A percentile compares a stretch with the other conserved stretches of the same genome.
Evolutionary conservation across 2,329 filamentous ascomycete species (phyloP).

Genomic region (Alternaria infectoria): DNA sequence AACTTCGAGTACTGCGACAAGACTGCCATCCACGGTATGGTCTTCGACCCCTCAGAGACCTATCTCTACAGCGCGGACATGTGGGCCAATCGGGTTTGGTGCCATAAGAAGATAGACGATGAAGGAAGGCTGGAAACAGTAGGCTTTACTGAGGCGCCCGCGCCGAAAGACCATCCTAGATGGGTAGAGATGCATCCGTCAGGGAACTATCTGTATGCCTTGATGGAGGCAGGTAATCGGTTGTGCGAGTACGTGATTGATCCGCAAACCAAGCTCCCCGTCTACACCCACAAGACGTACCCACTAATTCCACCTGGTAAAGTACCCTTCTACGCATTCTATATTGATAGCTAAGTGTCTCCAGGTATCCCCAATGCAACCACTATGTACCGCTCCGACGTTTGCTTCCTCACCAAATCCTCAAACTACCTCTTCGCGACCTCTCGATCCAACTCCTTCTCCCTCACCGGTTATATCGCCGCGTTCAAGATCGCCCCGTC

Average conservation of each 20-base stretch:
- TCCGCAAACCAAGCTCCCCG: constrained; percentile 72
- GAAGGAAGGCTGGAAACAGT: constrained; percentile 71
- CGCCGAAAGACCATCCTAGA: constrained; percentile 76
- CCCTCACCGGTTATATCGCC: constrained; percentile 80
- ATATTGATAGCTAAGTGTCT: too few relatives aligned
- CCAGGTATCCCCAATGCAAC: constrained; percentile 56
- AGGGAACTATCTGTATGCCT: constrained; percentile 79
- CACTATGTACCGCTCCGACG: constrained; percentile 79
- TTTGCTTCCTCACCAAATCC: constrained; percentile 74
- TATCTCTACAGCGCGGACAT: constrained; percentile 83
- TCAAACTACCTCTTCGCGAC: constrained; percentile 83
- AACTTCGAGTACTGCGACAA: constrained; percentile 74
- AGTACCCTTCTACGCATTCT: too few relatives aligned
- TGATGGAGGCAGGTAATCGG: constrained; percentile 90
- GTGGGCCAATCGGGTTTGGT: constrained; percentile 81
- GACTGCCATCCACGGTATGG: constrained; percentile 81
- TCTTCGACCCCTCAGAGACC: constrained; percentile 74
- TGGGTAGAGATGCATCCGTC: constrained; percentile 86
- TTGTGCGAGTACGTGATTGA: constrained; percentile 84
- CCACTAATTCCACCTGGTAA: constrained; percentile 78
- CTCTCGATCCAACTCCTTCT: constrained; percentile 76
- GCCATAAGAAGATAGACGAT: constrained; percentile 71
- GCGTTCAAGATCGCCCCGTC: constrained; percentile 74
- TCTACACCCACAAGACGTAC: constrained; percentile 78
- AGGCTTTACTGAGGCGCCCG: constrained; percentile 74